Base-by-base conservation (phyloP, 768 basidiomycete genomes). In the Suillus lakei region DNA sequence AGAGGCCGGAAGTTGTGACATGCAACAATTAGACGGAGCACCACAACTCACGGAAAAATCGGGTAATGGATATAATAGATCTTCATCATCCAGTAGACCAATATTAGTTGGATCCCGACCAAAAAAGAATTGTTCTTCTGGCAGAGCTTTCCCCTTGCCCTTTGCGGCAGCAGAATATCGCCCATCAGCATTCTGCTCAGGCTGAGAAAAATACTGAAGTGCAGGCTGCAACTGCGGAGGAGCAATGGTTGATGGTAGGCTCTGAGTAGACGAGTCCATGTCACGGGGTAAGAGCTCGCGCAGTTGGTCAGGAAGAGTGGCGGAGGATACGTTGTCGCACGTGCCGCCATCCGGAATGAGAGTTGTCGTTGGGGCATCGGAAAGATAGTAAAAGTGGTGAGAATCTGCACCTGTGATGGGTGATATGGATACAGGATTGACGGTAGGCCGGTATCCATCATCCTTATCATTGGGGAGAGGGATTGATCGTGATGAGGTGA, bases 151-250 rank as follows among this genome's bases (percentile, higher is more conserved):
- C 63, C 66, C 62, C 32, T 76, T 67, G 46, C 54, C 72, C 30
- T 76, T 69, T 43, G 67, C 53, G 9, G 3, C 28, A 16, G 41
- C 30, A 43, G 68, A 63, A n/a, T 62, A 70, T 38, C 58, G 63
- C 53, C 63, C 30, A 3, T 59, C 21, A 3, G 43, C 9, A 41
- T 59, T 28, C 38, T 39, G 26, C 23, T 36, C 23, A 28, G 10
- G 23, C 6, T 30, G 41, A 13, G 13, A 23, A 48, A 67, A 21
- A 16, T 59, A 23, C 32, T 15, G 10, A 16, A 48, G n/a, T 12
- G 61, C 34, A 0, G 38, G 53, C 44, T 71, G 68, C 50, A 77
- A 62, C 10, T 74, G 61, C 1, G 18, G 61, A 6, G 74, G 71
- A 26, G 59, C 32, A 36, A 74, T 65, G 3, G 41, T 60, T 7